phyloP scores from a whole-genome alignment of 805 yeast species.

The Candida peoriensis region DNA sequence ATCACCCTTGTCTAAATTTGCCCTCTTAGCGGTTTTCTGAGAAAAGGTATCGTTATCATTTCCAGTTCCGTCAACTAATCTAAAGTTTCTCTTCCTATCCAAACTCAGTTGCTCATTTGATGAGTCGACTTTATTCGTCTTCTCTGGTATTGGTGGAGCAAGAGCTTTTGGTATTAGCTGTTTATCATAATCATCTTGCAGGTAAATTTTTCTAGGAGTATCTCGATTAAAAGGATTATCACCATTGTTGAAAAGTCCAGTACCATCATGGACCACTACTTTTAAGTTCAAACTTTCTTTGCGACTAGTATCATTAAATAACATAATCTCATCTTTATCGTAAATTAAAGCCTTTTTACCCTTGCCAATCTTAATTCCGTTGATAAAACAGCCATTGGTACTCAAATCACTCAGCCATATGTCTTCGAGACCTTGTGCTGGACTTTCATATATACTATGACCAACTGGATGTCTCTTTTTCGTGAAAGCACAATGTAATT shows the following conservation, averaged over 20 bases:
- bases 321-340: constrained; percentile 60
- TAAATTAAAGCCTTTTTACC: constrained; percentile 57
- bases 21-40: too few species aligned
- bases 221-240: constrained; percentile 12
- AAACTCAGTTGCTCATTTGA: neutral
- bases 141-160: constrained; percentile 2
- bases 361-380: constrained; percentile 52
- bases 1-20: constrained; percentile 24
- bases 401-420: constrained; percentile 78
- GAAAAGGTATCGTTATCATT: too few species aligned
- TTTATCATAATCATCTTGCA: constrained; percentile 16
- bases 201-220: neutral
- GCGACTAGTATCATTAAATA: constrained; percentile 57
- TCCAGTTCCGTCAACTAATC: too few species aligned
- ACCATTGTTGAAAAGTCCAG: constrained; percentile 59
- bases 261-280: constrained; percentile 50
- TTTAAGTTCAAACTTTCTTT: constrained; percentile 49
- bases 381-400: constrained; percentile 74
- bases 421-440: constrained; percentile 69
- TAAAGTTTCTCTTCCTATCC: constrained; percentile 10
- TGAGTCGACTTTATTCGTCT: neutral
- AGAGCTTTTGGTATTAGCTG: constrained; percentile 7
- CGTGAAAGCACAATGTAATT: constrained; percentile 69
- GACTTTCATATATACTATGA: constrained; percentile 55
- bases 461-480: constrained; percentile 60